Evolutionary conservation across 768 basidiomycete species (phyloP).

Genomic region (Lentinula edodes): DNA sequence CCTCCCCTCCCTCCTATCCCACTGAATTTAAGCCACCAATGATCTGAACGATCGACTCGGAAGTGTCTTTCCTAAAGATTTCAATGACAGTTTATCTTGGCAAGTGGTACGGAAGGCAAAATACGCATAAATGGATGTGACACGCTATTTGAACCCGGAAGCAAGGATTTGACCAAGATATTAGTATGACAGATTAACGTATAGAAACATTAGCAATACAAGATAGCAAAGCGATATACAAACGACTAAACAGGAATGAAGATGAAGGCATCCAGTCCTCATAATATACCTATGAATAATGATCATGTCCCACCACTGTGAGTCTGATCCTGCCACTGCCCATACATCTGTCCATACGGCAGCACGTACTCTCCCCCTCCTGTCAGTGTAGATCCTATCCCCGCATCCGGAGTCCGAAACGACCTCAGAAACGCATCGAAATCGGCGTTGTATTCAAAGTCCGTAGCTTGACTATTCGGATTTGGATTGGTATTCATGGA

Average conservation of each 20-base stretch:
- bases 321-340: background rate
- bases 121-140: background rate
- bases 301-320: background rate
- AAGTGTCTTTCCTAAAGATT: background rate
- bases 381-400: background rate
- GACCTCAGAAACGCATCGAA: background rate
- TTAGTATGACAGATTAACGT: too few relatives aligned
- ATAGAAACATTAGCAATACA: background rate
- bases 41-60: background rate
- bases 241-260: background rate
- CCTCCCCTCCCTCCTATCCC: background rate
- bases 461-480: background rate
- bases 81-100: background rate
- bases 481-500: background rate
- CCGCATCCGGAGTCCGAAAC: background rate
- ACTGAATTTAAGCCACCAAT: background rate
- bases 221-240: background rate
- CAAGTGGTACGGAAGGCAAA: background rate
- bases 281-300: background rate
- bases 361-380: background rate
- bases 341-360: constrained; percentile 4
- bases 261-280: background rate
- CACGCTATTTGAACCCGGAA: background rate
- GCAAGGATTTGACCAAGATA: background rate
- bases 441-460: background rate